A percentile compares a stretch with the other conserved stretches of the same genome.
Conservation (phyloP, 1,284 basidiomycete species). For the Phellinidium pouzarii region DNA sequence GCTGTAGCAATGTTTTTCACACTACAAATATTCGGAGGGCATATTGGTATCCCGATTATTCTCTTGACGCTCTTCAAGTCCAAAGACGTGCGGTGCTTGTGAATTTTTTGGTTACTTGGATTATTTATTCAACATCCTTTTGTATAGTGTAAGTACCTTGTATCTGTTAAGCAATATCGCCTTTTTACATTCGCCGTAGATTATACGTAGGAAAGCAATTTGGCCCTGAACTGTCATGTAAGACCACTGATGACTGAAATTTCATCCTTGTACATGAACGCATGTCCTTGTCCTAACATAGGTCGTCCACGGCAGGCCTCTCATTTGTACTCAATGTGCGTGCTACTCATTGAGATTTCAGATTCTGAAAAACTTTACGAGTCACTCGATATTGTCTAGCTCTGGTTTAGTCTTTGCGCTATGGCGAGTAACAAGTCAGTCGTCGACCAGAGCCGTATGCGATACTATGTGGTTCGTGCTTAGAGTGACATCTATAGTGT, state of each 20-base stretch:
- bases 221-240: background rate
- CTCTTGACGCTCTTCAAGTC: constrained; percentile 7
- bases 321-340: constrained; percentile 2
- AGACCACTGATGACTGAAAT: background rate
- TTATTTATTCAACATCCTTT: constrained; percentile 16
- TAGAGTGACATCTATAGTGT: background rate
- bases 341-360: background rate
- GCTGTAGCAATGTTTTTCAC: constrained; percentile 14
- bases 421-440: background rate
- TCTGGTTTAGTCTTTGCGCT: background rate
- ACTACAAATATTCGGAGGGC: constrained; percentile 16
- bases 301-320: constrained; percentile 2
- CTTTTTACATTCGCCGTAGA: background rate
- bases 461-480: constrained; percentile 4
- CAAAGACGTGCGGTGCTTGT: constrained; percentile 13
- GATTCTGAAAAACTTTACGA: background rate
- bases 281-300: background rate
- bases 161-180: too few species aligned
- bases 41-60: constrained; percentile 11
- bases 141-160: constrained; percentile 12
- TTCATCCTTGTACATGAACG: background rate
- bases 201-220: constrained; percentile 4
- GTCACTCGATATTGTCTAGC: background rate
- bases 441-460: background rate
- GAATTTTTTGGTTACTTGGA: constrained; percentile 16